Conservation (phyloP, 2,329 filamentous ascomycete species). For the Colletotrichum orbiculare region DNA sequence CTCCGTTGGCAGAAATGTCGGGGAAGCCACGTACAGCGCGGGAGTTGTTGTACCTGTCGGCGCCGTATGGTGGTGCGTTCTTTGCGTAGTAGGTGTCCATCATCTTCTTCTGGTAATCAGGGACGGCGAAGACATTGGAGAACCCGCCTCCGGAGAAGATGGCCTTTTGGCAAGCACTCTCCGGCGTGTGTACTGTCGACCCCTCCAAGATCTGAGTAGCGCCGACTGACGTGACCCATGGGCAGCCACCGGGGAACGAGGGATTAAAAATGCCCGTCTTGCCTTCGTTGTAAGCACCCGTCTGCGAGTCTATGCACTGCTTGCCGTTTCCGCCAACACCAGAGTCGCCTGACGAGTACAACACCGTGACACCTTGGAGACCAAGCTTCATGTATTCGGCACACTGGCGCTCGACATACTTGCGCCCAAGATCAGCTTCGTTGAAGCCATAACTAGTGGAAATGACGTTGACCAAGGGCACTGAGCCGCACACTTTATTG, state of each 20-base stretch:
- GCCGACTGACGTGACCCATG: conserved; percentile 62
- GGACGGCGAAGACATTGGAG: conserved; percentile 59
- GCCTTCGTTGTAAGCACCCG: conserved; percentile 46
- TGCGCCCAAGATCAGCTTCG: conserved; percentile 59
- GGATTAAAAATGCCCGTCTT: conserved; percentile 55
- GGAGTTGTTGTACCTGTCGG: conserved; percentile 57
- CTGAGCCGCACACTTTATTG: conserved; percentile 57
- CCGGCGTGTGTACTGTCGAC: conserved; percentile 51
- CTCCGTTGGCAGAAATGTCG: conserved; percentile 58
- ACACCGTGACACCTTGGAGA: conserved; percentile 60
- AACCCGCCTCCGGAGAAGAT: conserved; percentile 62
- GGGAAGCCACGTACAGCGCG: conserved; percentile 58
- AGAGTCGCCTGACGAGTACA: conserved; percentile 63
- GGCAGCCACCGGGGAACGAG: conserved; percentile 58
- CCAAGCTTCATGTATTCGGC: conserved; percentile 68
- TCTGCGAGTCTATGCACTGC: conserved; percentile 48
- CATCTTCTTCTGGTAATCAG: conserved; percentile 57
- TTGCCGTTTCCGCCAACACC: conserved; percentile 55
- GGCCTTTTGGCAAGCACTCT: conserved; percentile 58
- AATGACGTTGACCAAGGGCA: conserved; percentile 61
- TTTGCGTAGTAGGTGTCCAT: conserved; percentile 53
- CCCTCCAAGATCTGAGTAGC: conserved; percentile 58
- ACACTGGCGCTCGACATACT: conserved; percentile 64
- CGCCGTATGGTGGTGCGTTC: conserved; percentile 53
- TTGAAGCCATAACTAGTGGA: conserved; percentile 65